Evolutionary conservation across 495 filamentous ascomycete species (phyloP).

Genomic region (Penicillium longicatenatum): DNA sequence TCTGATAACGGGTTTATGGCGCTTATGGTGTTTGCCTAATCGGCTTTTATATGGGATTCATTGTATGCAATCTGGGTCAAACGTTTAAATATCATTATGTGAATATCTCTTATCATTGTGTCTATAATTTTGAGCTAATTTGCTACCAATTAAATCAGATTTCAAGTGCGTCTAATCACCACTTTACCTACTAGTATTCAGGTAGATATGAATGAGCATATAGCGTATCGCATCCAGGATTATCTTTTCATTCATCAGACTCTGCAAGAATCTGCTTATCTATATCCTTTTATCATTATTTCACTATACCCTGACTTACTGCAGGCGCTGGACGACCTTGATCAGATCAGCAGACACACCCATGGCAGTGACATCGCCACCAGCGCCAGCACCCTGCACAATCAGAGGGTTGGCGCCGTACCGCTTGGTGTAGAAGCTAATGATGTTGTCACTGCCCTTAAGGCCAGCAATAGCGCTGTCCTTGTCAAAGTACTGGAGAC

Average conservation of each 20-base stretch:
- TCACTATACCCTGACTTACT: conserved; percentile 12
- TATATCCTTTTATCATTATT: conserved; percentile 14
- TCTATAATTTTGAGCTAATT: conserved; percentile 7
- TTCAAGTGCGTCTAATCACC: conserved; percentile 1
- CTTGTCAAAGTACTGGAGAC: conserved; percentile 81
- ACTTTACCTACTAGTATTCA: no score
- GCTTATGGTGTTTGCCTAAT: conserved; percentile 10
- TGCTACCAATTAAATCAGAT: conserved; percentile 11
- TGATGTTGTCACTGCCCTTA: conserved; percentile 97
- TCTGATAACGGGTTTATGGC: conserved; percentile 1
- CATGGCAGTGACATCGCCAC: conserved; percentile 95
- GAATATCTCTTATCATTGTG: neutral
- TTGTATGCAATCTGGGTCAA: neutral
- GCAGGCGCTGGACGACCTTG: conserved; percentile 67
- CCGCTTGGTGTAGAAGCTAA: conserved; percentile 94
- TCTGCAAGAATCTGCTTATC: conserved; percentile 10
- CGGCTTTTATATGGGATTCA: neutral
- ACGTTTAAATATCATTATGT: neutral
- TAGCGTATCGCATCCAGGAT: neutral
- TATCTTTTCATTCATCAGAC: conserved; percentile 6
- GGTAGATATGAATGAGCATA: no score
- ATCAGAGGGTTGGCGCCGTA: conserved; percentile 89
- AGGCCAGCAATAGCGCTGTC: conserved; percentile 86
- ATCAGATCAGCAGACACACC: conserved; percentile 88
- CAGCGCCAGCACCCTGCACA: conserved; percentile 92